Evolutionary conservation across 352 stramenopile species (phyloP).

Genomic region (Globisporangium nodosum): DNA sequence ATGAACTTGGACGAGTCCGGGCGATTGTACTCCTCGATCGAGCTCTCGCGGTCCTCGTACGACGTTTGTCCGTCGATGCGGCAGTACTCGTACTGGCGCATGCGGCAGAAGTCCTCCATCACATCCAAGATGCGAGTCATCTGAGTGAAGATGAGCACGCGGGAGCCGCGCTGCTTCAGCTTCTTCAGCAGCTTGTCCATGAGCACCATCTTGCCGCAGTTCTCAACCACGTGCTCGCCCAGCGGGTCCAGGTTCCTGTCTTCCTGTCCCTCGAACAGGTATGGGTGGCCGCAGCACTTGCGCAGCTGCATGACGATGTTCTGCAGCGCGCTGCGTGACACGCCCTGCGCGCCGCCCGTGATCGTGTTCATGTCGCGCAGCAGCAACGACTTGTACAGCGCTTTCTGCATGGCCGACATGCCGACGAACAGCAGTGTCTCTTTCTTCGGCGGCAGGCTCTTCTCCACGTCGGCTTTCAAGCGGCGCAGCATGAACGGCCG

Average conservation of each 20-base stretch:
- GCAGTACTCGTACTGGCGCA: conserved; percentile 88
- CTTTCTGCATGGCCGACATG: conserved; percentile 92
- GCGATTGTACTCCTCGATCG: conserved; percentile 94
- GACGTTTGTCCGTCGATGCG: conserved; percentile 87
- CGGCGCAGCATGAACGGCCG: conserved; percentile 96
- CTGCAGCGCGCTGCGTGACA: conserved; percentile 75
- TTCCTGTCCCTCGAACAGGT: conserved; percentile 94
- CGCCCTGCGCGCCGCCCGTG: conserved; percentile 51
- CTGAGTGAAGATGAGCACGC: conserved; percentile 91
- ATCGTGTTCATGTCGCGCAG: conserved; percentile 94
- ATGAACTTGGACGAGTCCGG: conserved; percentile 96
- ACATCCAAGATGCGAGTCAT: conserved; percentile 93
- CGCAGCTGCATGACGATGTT: conserved; percentile 88
- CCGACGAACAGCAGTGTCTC: conserved; percentile 94
- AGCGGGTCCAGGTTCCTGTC: conserved; percentile 91
- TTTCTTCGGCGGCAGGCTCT: conserved; percentile 96
- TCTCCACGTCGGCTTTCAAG: conserved; percentile 99
- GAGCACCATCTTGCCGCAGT: conserved; percentile 97
- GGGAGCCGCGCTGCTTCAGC: conserved; percentile 83
- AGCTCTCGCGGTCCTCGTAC: conserved; percentile 80
- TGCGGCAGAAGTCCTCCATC: conserved; percentile 95
- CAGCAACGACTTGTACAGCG: conserved; percentile 95
- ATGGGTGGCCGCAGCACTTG: conserved; percentile 90
- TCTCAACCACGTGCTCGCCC: conserved; percentile 96
- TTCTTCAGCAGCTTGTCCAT: conserved; percentile 91